Evolutionary conservation across 495 filamentous ascomycete species (phyloP).

Genomic region (Parachaetomium inaequale): DNA sequence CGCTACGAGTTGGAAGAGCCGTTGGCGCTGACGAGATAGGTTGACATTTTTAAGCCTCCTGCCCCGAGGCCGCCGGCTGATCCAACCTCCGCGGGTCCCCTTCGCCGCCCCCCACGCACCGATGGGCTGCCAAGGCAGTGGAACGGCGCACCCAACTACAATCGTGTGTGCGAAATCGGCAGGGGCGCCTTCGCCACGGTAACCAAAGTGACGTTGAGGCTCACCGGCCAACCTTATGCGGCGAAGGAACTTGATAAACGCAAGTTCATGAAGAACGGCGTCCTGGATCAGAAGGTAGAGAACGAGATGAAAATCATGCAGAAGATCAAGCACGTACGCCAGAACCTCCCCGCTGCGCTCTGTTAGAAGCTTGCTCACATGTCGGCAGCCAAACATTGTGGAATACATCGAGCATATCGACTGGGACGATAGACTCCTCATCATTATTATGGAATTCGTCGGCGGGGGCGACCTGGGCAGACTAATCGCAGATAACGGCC

Average conservation of each 20-base stretch:
- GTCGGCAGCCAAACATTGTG: slow-evolving; percentile 77
- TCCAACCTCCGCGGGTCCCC: no score
- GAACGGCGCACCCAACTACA: slow-evolving; percentile 79
- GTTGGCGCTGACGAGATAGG: slow-evolving; percentile 17
- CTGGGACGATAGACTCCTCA: slow-evolving; percentile 72
- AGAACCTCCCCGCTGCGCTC: background rate
- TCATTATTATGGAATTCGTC: slow-evolving; percentile 93
- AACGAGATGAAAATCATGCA: slow-evolving; percentile 96
- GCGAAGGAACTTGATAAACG: slow-evolving; percentile 90
- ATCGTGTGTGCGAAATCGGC: slow-evolving; percentile 73
- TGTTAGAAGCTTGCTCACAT: background rate
- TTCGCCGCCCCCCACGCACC: no score
- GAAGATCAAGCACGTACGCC: slow-evolving; percentile 71
- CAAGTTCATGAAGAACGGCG: slow-evolving; percentile 81
- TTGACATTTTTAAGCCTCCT: slow-evolving; percentile 32
- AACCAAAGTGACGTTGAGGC: slow-evolving; percentile 75
- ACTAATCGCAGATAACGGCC: slow-evolving; percentile 56
- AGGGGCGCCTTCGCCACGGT: slow-evolving; percentile 93
- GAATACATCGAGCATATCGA: slow-evolving; percentile 83
- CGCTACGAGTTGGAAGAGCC: background rate
- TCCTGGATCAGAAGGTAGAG: slow-evolving; percentile 78
- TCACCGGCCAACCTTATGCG: slow-evolving; percentile 74
- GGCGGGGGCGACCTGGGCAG: slow-evolving; percentile 76
- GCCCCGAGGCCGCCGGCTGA: slow-evolving; percentile 8
- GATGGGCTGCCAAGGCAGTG: slow-evolving; percentile 53